A percentile compares a stretch with the other conserved stretches of the same genome.
These are phyloP conservation scores for Aspergillus aculeatus DNA, from an alignment of 2,329 filamentous ascomycete genomes.

Conservation along the genomic window DNA sequence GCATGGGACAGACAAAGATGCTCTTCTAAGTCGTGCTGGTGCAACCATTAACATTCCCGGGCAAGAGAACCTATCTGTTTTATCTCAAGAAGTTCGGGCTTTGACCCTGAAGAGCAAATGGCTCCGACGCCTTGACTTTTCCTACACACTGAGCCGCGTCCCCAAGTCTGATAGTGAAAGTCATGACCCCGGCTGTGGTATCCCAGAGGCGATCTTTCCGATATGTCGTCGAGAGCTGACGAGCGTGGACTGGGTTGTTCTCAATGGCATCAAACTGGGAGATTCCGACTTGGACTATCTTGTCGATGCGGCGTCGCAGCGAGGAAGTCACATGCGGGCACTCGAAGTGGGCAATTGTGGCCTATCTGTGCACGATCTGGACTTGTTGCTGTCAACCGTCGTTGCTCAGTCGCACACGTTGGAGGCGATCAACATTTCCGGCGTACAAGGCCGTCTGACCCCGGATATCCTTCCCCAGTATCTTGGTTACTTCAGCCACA, in stretches of 20 bases:
- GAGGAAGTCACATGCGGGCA: constrained; percentile 63
- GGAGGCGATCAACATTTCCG: constrained; percentile 66
- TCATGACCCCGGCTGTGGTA: constrained; percentile 65
- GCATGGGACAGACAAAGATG: constrained; percentile 62
- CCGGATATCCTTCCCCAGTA: constrained; percentile 65
- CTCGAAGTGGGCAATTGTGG: constrained; percentile 65
- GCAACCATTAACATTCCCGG: constrained; percentile 54
- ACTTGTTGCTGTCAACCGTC: constrained; percentile 63
- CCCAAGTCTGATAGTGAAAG: constrained; percentile 50
- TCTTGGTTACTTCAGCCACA: constrained; percentile 64
- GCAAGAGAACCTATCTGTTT: constrained; percentile 55
- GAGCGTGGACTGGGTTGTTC: constrained; percentile 67
- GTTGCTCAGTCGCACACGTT: constrained; percentile 65
- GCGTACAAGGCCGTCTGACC: constrained; percentile 64
- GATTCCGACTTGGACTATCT: constrained; percentile 67
- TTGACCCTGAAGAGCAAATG: constrained; percentile 65
- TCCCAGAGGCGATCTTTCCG: constrained; percentile 68
- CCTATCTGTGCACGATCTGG: constrained; percentile 49
- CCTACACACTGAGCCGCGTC: constrained; percentile 58
- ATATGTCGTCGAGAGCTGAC: constrained; percentile 66
- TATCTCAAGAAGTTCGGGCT: constrained; percentile 68
- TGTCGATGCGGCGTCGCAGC: constrained; percentile 66
- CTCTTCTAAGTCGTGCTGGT: constrained; percentile 60
- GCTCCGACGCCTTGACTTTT: constrained; percentile 65
- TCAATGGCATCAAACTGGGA: constrained; percentile 68